These are phyloP conservation scores for Myochromella boudieri DNA, from an alignment of 768 basidiomycete genomes.

Conservation along the genomic window DNA sequence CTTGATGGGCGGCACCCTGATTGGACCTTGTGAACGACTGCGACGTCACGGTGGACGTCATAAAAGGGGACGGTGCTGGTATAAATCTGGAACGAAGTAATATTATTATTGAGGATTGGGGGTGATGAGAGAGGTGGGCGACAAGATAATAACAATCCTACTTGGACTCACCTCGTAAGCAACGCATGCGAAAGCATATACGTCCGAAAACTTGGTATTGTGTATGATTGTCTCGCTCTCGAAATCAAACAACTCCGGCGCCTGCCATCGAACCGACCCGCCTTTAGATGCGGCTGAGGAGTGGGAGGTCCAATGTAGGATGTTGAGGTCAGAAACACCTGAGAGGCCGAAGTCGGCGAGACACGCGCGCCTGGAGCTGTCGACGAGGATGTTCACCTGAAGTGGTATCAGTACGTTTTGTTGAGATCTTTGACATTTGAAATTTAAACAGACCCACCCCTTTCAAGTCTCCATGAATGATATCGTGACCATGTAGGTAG, in stretches of 20 bases:
- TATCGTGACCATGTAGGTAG: too few species aligned
- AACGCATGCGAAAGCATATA: slow-evolving; percentile 13
- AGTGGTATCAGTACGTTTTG: too few species aligned
- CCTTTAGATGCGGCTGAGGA: slow-evolving; percentile 10
- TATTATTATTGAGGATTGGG: too few species aligned
- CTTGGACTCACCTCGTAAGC: slow-evolving; percentile 12
- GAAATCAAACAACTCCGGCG: slow-evolving; percentile 10
- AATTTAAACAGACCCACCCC: neutral
- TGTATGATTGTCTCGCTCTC: too few species aligned
- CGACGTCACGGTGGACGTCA: neutral
- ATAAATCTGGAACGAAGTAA: slow-evolving; percentile 2
- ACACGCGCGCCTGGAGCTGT: slow-evolving; percentile 16
- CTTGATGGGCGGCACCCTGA: neutral
- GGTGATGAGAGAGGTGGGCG: neutral
- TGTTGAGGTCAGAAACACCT: slow-evolving; percentile 10
- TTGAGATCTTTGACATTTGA: neutral
- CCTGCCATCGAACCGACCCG: slow-evolving; percentile 10
- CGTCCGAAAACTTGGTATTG: slow-evolving; percentile 13
- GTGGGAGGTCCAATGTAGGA: slow-evolving; percentile 15
- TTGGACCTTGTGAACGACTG: neutral
- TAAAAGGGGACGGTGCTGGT: slow-evolving; percentile 6
- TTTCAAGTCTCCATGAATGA: too few species aligned
- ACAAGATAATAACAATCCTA: neutral
- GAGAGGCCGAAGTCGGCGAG: slow-evolving; percentile 25
- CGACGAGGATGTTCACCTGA: slow-evolving; percentile 20